A percentile compares a stretch with the other conserved stretches of the same genome.
phyloP scores from a whole-genome alignment of 345 rosid genomes.

The Cardamine chenopodiifolia region DNA sequence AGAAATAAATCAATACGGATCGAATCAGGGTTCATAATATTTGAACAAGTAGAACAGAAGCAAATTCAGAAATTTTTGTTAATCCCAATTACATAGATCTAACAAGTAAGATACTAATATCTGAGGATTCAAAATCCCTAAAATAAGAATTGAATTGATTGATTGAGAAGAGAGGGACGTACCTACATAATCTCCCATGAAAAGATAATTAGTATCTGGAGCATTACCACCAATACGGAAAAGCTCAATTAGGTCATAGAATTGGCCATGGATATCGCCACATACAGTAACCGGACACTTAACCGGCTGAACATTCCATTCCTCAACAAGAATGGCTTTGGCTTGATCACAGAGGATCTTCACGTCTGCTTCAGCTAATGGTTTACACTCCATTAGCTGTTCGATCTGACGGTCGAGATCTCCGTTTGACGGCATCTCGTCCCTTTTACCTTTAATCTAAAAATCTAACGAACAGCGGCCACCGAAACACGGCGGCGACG shows the following conservation, averaged over 20 bases:
- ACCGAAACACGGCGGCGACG: conserved; percentile 12
- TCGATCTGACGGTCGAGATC: conserved; percentile 99
- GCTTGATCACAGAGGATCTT: conserved; percentile 97
- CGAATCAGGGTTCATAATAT: not conserved
- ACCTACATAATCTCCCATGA: conserved; percentile 99
- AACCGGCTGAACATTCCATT: conserved; percentile 99
- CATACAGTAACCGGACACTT: conserved; percentile 99
- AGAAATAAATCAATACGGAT: not conserved
- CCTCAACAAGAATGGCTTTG: conserved; percentile 93
- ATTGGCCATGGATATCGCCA: conserved; percentile 99
- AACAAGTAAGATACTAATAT: not conserved
- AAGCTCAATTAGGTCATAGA: conserved; percentile 97
- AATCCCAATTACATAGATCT: conserved; percentile 7
- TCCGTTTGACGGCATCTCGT: conserved; percentile 78
- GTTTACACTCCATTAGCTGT: conserved; percentile 97
- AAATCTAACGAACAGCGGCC: not conserved
- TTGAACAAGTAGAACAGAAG: not conserved
- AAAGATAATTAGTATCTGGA: conserved; percentile 96
- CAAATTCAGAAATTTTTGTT: not conserved
- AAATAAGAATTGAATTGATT: not conserved
- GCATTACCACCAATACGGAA: conserved; percentile 94
- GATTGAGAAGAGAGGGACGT: conserved; percentile 40
- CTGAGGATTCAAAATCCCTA: not conserved
- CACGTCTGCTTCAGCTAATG: conserved; percentile 86
- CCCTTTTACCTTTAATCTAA: not conserved